These are phyloP conservation scores for Cladosporium austrohemisphaericum DNA, from an alignment of 2,329 filamentous ascomycete genomes.

Conservation along the genomic window DNA sequence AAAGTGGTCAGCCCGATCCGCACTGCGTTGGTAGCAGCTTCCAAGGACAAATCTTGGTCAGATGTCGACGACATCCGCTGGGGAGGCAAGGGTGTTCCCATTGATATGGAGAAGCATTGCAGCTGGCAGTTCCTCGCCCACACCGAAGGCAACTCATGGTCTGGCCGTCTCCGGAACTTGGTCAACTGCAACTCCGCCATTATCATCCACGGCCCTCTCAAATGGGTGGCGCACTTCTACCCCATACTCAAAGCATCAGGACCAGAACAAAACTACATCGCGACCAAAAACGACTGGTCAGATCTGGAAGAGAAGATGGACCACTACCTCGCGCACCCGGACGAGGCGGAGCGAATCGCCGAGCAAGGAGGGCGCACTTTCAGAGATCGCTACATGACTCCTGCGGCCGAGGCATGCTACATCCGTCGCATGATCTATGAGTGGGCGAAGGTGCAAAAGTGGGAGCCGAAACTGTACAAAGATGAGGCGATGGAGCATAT, in stretches of 20 bases:
- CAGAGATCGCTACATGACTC: conserved; percentile 25
- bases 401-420: conserved; percentile 32
- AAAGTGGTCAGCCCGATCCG: conserved; percentile 22
- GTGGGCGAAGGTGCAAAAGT: conserved; percentile 20
- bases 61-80: conserved; percentile 32
- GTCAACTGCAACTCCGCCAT: conserved; percentile 28
- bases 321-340: conserved; percentile 22
- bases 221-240: conserved; percentile 25
- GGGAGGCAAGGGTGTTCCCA: conserved; percentile 12
- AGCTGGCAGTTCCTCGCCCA: conserved; percentile 26
- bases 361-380: conserved; percentile 25
- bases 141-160: conserved; percentile 29
- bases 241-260: conserved; percentile 26
- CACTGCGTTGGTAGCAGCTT: conserved; percentile 29
- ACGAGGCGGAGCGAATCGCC: conserved; percentile 24
- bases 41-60: conserved; percentile 33
- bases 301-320: conserved; percentile 28
- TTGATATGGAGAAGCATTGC: conserved; percentile 27
- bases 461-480: neutral
- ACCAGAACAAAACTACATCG: conserved; percentile 28
- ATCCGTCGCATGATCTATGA: conserved; percentile 29
- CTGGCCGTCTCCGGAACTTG: conserved; percentile 28
- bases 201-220: conserved; percentile 24
- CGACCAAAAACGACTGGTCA: conserved; percentile 25
- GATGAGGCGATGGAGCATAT: neutral